Conservation (phyloP, 495 filamentous ascomycete species). For the Lophiostoma macrostomum region DNA sequence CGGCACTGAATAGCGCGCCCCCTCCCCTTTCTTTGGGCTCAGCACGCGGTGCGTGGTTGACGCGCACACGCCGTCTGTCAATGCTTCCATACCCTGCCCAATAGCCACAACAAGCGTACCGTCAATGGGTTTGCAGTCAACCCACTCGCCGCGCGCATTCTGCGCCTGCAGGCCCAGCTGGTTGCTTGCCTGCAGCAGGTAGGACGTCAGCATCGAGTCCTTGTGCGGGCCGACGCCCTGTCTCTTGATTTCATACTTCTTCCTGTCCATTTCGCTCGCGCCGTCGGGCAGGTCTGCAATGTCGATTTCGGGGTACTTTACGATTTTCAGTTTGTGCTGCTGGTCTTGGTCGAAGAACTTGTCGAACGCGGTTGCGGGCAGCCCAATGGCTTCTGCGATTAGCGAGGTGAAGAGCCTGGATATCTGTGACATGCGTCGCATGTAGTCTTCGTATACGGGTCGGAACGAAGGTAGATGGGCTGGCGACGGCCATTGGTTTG, state of each 20-base stretch:
- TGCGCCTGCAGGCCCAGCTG: slow-evolving; percentile 87
- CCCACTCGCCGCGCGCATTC: slow-evolving; percentile 78
- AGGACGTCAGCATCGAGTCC: slow-evolving; percentile 83
- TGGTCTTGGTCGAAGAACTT: slow-evolving; percentile 77
- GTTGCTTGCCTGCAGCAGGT: slow-evolving; percentile 78
- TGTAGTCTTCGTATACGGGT: slow-evolving; percentile 66
- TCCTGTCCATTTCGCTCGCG: slow-evolving; percentile 25
- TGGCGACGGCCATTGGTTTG: slow-evolving; percentile 86
- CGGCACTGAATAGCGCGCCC: slow-evolving; percentile 78
- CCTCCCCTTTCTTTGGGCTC: slow-evolving; percentile 56
- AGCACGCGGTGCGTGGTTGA: slow-evolving; percentile 81
- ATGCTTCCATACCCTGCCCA: slow-evolving; percentile 85
- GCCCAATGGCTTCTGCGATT: slow-evolving; percentile 81
- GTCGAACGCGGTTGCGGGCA: slow-evolving; percentile 69
- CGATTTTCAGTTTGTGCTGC: slow-evolving; percentile 89
- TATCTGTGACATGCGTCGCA: slow-evolving; percentile 66
- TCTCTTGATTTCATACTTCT: slow-evolving; percentile 48
- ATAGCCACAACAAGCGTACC: slow-evolving; percentile 80
- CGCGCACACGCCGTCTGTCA: slow-evolving; percentile 84
- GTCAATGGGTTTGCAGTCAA: slow-evolving; percentile 63
- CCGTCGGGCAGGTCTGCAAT: slow-evolving; percentile 41
- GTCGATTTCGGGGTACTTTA: slow-evolving; percentile 74
- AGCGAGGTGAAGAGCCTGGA: slow-evolving; percentile 75
- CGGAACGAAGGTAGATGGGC: slow-evolving; percentile 68
- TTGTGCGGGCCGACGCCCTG: slow-evolving; percentile 93